Evolutionary conservation across 2,329 filamentous ascomycete species (phyloP).

Genomic region (Aspergillus novoparasiticus): DNA sequence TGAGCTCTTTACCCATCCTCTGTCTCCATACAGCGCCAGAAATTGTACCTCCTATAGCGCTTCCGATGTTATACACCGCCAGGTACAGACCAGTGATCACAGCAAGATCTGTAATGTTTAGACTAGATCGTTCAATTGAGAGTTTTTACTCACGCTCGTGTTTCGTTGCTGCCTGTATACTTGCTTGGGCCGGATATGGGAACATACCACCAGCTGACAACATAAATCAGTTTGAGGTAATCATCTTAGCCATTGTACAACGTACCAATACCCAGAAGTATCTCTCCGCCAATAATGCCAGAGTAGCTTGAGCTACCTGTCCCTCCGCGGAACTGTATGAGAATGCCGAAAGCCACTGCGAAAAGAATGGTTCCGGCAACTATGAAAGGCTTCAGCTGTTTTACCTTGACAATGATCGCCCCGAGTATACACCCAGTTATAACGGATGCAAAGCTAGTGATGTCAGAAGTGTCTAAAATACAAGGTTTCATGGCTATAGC

Average conservation of each 20-base stretch:
- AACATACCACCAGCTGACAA: conserved; percentile 61
- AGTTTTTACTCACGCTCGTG: conserved; percentile 45
- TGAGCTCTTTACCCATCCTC: conserved; percentile 53
- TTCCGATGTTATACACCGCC: conserved; percentile 65
- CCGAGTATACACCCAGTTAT: conserved; percentile 61
- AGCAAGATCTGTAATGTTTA: conserved; percentile 52
- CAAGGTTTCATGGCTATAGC: not conserved
- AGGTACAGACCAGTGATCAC: conserved; percentile 66
- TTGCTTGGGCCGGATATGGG: conserved; percentile 54
- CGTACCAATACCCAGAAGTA: conserved; percentile 61
- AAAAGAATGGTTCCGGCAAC: conserved; percentile 62
- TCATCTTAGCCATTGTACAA: not conserved
- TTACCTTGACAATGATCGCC: conserved; percentile 58
- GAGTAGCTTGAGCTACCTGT: conserved; percentile 46
- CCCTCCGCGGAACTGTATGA: conserved; percentile 65
- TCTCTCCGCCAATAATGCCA: conserved; percentile 64
- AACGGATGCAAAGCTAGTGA: conserved; percentile 54
- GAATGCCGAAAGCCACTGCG: conserved; percentile 66
- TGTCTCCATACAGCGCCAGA: conserved; percentile 67
- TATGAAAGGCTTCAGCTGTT: conserved; percentile 66
- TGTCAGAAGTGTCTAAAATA: not conserved
- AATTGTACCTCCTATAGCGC: conserved; percentile 61
- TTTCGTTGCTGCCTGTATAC: conserved; percentile 53
- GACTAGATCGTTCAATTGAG: not conserved
- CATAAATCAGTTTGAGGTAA: not conserved